Evolutionary conservation across 768 basidiomycete species (phyloP).

Genomic region (Boletus rufocinnamomeus): DNA sequence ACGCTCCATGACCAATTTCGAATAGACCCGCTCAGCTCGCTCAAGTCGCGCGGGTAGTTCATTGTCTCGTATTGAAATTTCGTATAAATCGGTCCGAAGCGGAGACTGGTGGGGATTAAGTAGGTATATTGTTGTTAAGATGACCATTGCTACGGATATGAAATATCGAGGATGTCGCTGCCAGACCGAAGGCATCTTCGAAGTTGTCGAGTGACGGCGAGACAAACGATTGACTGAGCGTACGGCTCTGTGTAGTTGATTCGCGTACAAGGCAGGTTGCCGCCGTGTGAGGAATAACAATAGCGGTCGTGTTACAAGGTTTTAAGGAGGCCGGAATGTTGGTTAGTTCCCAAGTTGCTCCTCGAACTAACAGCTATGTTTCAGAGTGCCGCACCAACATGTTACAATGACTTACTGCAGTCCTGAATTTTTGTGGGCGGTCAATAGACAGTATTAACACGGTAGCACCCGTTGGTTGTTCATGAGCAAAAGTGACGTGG

Average conservation of each 20-base stretch:
- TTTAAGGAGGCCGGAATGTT: slow-evolving; percentile 2
- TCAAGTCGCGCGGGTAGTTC: slow-evolving; percentile 42
- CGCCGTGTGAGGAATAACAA: slow-evolving; percentile 15
- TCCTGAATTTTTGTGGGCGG: slow-evolving; percentile 4
- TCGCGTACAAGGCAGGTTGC: slow-evolving; percentile 4
- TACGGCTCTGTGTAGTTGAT: slow-evolving; percentile 7
- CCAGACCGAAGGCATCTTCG: slow-evolving; percentile 35
- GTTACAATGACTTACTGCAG: slow-evolving; percentile 18
- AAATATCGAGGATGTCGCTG: slow-evolving; percentile 56
- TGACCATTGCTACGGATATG: slow-evolving; percentile 43
- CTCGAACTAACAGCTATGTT: not conserved
- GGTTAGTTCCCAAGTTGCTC: slow-evolving; percentile 8
- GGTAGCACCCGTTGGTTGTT: slow-evolving; percentile 6
- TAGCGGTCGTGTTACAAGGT: slow-evolving; percentile 16
- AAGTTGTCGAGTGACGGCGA: not conserved
- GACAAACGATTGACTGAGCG: slow-evolving; percentile 10
- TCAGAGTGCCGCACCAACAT: not conserved
- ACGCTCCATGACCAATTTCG: slow-evolving; percentile 42
- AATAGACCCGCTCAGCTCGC: slow-evolving; percentile 49
- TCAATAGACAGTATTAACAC: slow-evolving; percentile 10
- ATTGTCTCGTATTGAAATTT: slow-evolving; percentile 33
- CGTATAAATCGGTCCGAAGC: slow-evolving; percentile 25
- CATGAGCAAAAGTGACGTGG: slow-evolving; percentile 30
- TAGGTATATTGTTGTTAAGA: slow-evolving; percentile 50
- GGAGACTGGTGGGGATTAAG: slow-evolving; percentile 40